Conservation (phyloP, 208 protist genomes). For the Leishmania mexicana region DNA sequence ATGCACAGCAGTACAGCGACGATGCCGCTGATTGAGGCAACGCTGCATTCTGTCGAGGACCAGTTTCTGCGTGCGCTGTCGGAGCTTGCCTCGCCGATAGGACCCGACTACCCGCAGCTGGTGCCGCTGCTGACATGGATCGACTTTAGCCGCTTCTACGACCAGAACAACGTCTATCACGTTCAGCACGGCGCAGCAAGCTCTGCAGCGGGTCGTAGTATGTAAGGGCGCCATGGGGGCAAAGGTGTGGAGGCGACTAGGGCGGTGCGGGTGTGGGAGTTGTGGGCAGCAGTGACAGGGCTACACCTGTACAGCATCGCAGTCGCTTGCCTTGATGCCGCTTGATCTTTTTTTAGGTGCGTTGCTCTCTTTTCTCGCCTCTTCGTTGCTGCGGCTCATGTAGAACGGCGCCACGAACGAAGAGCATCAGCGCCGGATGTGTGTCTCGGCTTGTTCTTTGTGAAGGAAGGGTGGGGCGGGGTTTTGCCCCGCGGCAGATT, state of each 20-base stretch:
- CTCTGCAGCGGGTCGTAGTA: background rate
- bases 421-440: background rate
- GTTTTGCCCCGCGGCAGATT: background rate
- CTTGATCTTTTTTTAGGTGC: background rate
- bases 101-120: constrained; percentile 80
- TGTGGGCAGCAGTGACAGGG: background rate
- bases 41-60: constrained; percentile 67
- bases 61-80: constrained; percentile 68
- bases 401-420: background rate
- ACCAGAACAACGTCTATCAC: constrained; percentile 82
- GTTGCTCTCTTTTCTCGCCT: background rate
- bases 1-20: constrained; percentile 56
- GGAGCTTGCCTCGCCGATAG: constrained; percentile 78
- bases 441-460: background rate
- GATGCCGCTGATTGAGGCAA: constrained; percentile 54
- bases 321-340: background rate
- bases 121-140: constrained; percentile 86
- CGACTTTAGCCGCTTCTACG: constrained; percentile 88
- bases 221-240: background rate
- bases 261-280: background rate
- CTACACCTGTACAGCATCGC: background rate
- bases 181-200: constrained; percentile 54
- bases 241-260: background rate
- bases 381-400: background rate
- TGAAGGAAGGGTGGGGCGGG: background rate